Evolutionary conservation across 495 filamentous ascomycete genomes (phyloP), one percentile per base, ranked within the genome.

Genomic region (Astrothelium macrocarpum): DNA sequence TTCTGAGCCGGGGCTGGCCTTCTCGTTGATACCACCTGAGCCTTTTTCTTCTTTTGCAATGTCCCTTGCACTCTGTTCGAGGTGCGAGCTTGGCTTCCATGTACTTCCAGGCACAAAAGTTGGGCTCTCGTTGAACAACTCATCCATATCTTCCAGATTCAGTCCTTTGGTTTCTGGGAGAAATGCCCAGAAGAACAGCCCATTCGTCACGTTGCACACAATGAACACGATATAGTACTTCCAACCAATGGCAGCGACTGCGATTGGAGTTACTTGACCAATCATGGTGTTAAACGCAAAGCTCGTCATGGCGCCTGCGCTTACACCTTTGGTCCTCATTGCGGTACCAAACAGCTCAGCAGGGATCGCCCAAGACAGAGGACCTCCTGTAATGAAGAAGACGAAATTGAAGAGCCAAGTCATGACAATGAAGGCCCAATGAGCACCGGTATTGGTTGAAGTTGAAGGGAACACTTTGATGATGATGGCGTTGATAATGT

Each of bases 91-190:
- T 14, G 67, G 69, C 53, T 58, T 59, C 69, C 69, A 69, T 2
- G 67, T 62, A 49, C 59, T 67, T 7, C 65, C 62, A 7, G 69
- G 69, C 53, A 71, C 65, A 56, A 72, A 70, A 9, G 59, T 58
- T 14, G 70, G 70, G 23, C 62, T 49, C 20, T 72, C 68, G 5
- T 64, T 59, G 63, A 75, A 75, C 12, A 75, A 62, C 58, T 75
- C 73, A 62, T 75, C 68, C 65, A 64, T 67, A 39, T 72, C 67
- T 64, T 75, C 73, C 46, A 75, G 64, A 32, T 68, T 71, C n/a
- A 75, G 62, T 3, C 70, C 64, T 56, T 75, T 75, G 28, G 72
- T 74, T 65, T 76, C 73, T 1, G 73, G 73, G 32, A 73, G 64
- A 58, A 73, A 70, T 58, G 69, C 72, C 68, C 71, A 72, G 53